Base-by-base conservation (phyloP, 768 basidiomycete genomes). In the Lactarius sanguifluus region DNA sequence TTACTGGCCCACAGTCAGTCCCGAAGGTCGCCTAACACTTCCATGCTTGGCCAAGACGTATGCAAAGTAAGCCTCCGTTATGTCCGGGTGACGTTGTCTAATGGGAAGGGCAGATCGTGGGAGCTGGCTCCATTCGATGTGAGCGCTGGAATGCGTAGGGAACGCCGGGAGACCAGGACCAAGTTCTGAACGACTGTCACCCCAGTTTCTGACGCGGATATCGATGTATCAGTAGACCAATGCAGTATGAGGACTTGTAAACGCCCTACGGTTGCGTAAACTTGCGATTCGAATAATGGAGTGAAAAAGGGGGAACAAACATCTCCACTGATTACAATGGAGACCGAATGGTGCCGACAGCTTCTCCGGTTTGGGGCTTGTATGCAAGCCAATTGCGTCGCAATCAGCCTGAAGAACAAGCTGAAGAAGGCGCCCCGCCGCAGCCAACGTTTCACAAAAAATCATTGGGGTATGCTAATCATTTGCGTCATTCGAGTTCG, bases 71-170 rank as follows among this genome's bases (percentile, higher is more conserved):
- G 66, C 41, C 23, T 6, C 34, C 34, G 36, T 28, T 15, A 32
- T 34, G 20, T 25, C 20, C n/a, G 34, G 4, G 34, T 25, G 43
- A 55, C 32, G 52, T 54, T 23, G 8, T 30, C 58, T 25, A 23
- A 59, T 7, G 25, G 6, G 30, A 34, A 45, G 15, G 20, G 34
- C 18, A 67, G 66, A 23, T 64, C 25, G 5, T 67, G 66, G 66
- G 66, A 67, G 41, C 54, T 67, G 20, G 66, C 66, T 7, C 66
- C 66, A 47, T 67, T 64, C 41, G 66, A 64, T 25, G 16, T 67
- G 32, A 30, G 20, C n/a, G 64, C 62, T 20, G 66, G 66, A 41
- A 56, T n/a, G 55, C 34, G 23, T n/a, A 62, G 62, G 43, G 30
- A 32, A 15, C 59, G 38, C 52, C 47, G n/a, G 9, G 61, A 55